phyloP scores from a whole-genome alignment of 2,329 filamentous ascomycete genomes.

The Didymella sp. region DNA sequence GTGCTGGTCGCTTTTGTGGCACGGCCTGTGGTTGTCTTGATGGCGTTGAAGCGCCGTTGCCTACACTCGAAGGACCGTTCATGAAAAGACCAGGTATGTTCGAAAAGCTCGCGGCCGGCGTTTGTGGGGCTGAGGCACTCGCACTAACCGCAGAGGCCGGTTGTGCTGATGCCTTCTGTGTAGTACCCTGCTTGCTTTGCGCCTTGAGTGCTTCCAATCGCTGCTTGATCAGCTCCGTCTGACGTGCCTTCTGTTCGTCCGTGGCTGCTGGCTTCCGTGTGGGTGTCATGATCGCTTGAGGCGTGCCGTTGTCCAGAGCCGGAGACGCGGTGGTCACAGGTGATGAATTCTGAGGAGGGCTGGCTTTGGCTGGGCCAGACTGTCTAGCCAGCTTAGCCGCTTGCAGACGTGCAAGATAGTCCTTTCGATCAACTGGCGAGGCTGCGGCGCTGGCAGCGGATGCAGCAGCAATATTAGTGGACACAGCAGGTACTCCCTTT shows the following conservation, averaged over 20 bases:
- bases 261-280: conserved; percentile 28
- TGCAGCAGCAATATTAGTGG: conserved; percentile 28
- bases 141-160: conserved; percentile 11
- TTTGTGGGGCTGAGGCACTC: conserved; percentile 13
- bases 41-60: conserved; percentile 11
- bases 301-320: conserved; percentile 19
- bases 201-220: conserved; percentile 72
- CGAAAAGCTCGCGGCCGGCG: conserved; percentile 34
- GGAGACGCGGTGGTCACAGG: conserved; percentile 21
- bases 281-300: conserved; percentile 25
- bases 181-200: conserved; percentile 23
- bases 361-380: conserved; percentile 28
- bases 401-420: conserved; percentile 76
- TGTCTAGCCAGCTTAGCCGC: conserved; percentile 70
- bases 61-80: conserved; percentile 36
- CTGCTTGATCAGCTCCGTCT: conserved; percentile 78
- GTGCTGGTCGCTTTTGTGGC: conserved; percentile 66
- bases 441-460: conserved; percentile 44
- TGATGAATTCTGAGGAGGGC: conserved; percentile 31
- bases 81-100: conserved; percentile 63
- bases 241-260: conserved; percentile 60
- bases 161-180: conserved; percentile 8
- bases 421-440: conserved; percentile 69
- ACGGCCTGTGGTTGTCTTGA: conserved; percentile 18
- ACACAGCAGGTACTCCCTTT: conserved; percentile 30